Evolutionary conservation across 2,329 filamentous ascomycete species (phyloP).

Genomic region (Pseudogymnoascus sp.): DNA sequence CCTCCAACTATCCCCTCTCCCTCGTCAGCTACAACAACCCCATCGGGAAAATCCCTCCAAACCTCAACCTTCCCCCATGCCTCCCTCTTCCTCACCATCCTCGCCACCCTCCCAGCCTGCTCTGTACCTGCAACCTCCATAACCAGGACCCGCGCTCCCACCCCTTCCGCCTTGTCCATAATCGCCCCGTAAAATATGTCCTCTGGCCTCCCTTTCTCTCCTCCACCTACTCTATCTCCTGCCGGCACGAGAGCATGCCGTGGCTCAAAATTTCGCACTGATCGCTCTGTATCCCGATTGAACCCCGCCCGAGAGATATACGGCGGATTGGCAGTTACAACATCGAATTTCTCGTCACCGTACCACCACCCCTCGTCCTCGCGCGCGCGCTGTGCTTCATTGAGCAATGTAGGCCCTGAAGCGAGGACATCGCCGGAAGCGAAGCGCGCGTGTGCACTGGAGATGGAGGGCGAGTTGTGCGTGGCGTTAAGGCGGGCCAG

Average conservation of each 20-base stretch:
- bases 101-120: slow-evolving; percentile 58
- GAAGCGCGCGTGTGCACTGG: not conserved
- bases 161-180: slow-evolving; percentile 42
- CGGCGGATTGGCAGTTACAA: slow-evolving; percentile 83
- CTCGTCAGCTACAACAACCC: slow-evolving; percentile 14
- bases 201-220: slow-evolving; percentile 25
- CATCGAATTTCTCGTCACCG: slow-evolving; percentile 19
- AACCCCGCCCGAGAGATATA: slow-evolving; percentile 67
- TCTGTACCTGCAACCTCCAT: slow-evolving; percentile 63
- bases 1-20: not conserved
- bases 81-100: slow-evolving; percentile 32
- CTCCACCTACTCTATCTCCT: not conserved
- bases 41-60: slow-evolving; percentile 61
- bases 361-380: not conserved
- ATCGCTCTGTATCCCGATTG: slow-evolving; percentile 53
- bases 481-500: slow-evolving; percentile 58
- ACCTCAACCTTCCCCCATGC: slow-evolving; percentile 44
- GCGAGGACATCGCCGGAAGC: slow-evolving; percentile 37
- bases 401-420: not conserved
- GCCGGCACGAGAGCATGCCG: slow-evolving; percentile 65
- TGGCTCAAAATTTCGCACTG: slow-evolving; percentile 77
- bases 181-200: slow-evolving; percentile 61
- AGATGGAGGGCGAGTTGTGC: slow-evolving; percentile 22
- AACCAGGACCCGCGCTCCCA: slow-evolving; percentile 48
- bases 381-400: not conserved